phyloP scores from a whole-genome alignment of 2,329 filamentous ascomycete species.

The Neopestalotiopsis clavispora region DNA sequence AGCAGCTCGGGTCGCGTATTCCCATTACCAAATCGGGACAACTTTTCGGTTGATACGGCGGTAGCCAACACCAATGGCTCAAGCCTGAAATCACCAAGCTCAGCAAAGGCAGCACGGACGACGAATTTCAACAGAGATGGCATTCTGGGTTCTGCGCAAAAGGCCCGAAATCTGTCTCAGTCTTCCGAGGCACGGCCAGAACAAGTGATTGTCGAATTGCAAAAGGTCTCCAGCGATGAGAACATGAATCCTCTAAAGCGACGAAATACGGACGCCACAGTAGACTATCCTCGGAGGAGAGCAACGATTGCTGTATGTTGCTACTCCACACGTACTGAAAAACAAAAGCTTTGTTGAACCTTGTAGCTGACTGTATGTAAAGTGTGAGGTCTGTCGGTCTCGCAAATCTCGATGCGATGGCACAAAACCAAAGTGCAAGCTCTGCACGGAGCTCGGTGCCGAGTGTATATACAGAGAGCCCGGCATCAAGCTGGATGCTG shows the following conservation, averaged over 20 bases:
- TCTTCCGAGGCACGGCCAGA: conserved; percentile 55
- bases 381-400: conserved; percentile 81
- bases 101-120: conserved; percentile 52
- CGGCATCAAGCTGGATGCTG: conserved; percentile 84
- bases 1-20: conserved; percentile 46
- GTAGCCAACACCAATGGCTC: conserved; percentile 45
- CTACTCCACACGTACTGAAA: conserved; percentile 14
- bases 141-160: conserved; percentile 58
- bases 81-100: conserved; percentile 56
- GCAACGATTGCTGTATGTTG: conserved; percentile 68
- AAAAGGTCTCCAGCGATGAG: conserved; percentile 56
- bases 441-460: conserved; percentile 81
- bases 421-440: conserved; percentile 80
- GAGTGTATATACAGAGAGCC: conserved; percentile 86
- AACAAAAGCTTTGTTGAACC: conserved; percentile 19
- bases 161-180: conserved; percentile 60
- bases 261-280: conserved; percentile 63
- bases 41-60: conserved; percentile 52
- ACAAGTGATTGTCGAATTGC: conserved; percentile 46
- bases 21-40: conserved; percentile 50
- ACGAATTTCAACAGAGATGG: conserved; percentile 59
- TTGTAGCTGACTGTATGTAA: conserved; percentile 22
- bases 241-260: conserved; percentile 58
- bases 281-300: conserved; percentile 68
- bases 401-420: conserved; percentile 82